phyloP scores from a whole-genome alignment of 148 eudicot species.

The Amaranthus cruentus region DNA sequence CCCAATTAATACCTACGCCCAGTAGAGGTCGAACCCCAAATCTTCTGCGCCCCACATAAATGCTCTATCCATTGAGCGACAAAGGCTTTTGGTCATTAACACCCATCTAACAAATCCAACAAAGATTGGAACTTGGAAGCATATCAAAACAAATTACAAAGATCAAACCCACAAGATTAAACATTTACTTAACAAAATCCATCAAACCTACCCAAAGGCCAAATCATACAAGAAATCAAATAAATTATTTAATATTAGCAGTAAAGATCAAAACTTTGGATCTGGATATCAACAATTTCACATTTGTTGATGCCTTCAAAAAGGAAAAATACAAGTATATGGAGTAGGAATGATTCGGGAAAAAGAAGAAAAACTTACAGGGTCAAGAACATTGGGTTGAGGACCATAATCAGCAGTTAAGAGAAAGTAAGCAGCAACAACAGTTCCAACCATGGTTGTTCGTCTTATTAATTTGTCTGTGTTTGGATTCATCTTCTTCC shows the following conservation, averaged over 20 bases:
- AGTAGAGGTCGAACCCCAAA: too few species aligned
- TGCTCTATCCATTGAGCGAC: too few species aligned
- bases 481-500: slow-evolving; percentile 42
- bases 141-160: too few species aligned
- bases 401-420: slow-evolving; percentile 76
- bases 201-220: background rate
- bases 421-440: slow-evolving; percentile 59
- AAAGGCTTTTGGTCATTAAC: too few species aligned
- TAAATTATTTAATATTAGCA: slow-evolving; percentile 1
- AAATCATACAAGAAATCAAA: background rate
- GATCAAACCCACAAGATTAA: too few species aligned
- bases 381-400: slow-evolving; percentile 65
- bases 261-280: slow-evolving; percentile 1
- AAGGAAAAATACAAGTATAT: background rate
- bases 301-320: background rate
- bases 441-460: slow-evolving; percentile 66
- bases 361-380: slow-evolving; percentile 32
- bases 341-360: background rate
- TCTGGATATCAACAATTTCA: background rate
- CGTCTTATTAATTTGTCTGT: slow-evolving; percentile 67
- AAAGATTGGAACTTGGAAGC: too few species aligned
- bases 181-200: background rate
- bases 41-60: too few species aligned
- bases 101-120: too few species aligned
- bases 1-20: too few species aligned